These are phyloP conservation scores for Parachlorella kessleri DNA, from an alignment of 139 green algal species.

Conservation along the genomic window DNA sequence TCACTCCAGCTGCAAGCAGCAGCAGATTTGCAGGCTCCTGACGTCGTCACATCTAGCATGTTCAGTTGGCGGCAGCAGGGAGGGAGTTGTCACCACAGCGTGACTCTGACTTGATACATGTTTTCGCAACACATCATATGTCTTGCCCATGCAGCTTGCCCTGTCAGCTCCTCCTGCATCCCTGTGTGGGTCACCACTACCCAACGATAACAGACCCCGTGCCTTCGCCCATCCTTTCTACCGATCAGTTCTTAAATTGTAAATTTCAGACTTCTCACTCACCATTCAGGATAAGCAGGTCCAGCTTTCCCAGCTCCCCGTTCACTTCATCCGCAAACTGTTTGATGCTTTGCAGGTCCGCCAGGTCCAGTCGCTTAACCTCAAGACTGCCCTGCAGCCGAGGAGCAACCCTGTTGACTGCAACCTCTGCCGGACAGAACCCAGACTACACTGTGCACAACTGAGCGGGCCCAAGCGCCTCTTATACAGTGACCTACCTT, in stretches of 20 bases:
- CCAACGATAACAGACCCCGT: no score
- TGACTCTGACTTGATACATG: neutral
- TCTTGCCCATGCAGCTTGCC: neutral
- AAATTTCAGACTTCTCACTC: no score
- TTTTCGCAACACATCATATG: neutral
- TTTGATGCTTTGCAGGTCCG: slow-evolving; percentile 18
- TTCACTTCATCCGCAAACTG: neutral
- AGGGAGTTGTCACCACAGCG: neutral
- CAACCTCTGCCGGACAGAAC: neutral
- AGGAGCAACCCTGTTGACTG: neutral
- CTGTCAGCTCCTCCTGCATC: slow-evolving; percentile 2
- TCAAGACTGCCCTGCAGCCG: slow-evolving; percentile 18
- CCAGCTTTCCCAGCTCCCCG: neutral
- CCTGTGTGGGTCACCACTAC: no score
- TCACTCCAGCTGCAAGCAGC: slow-evolving; percentile 38
- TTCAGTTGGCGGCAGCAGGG: neutral
- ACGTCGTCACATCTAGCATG: neutral
- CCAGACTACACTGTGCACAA: neutral
- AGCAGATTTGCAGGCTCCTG: neutral
- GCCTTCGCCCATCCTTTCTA: no score
- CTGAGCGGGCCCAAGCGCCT: neutral
- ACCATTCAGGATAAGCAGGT: slow-evolving; percentile 20
- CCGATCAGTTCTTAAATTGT: no score
- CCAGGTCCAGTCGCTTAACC: slow-evolving; percentile 49
- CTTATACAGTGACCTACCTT: neutral